Evolutionary conservation across 257 asterid species (phyloP), one percentile per base, ranked within the genome.

Genomic region (Nicotiana sylvestris): DNA sequence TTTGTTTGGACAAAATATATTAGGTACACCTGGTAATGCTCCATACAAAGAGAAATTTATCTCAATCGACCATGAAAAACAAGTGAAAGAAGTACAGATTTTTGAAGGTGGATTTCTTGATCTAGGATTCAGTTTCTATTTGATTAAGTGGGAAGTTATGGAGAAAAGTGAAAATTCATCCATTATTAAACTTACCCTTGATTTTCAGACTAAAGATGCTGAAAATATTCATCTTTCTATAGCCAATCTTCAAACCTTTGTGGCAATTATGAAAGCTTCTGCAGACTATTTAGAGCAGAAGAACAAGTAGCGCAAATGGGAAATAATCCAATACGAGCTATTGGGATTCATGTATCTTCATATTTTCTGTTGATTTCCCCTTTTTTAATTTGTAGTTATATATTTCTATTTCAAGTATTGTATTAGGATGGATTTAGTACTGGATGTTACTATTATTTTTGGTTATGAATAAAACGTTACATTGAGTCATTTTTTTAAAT

Each of bases 101-200:
- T 35, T 72, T 72, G 79, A 72, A 72, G 61, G 79, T 72, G 79
- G 39, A 46, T 72, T 5, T 13, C 79, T 72, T 72, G 79, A 72
- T 72, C 21, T 72, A 21, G 61, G 79, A 46, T 72, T 72, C 61
- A 72, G 2, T 12, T 72, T 49, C 1, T 72, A 25, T 49, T 0
- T 11, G 5, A 0, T 72, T 30, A 46, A 21, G 3, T 25, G 15
- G 15, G 79, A 72, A 72, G 30, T 72, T 4, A 21, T 72, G 15
- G 79, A 72, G 61, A 46, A 49, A 2, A 37, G 49, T 72, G 39
- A 72, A 2, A 72, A 25, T 13, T 46, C 61, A 46, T 10, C n/a
- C 11, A 25, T 72, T n/a, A 25, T 72, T 60, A 72, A 46, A 25
- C 25, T 72, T 46, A 46, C 79, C 9, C 27, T 13, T 25, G 21